phyloP scores from a whole-genome alignment of 768 basidiomycete genomes.

The Psilocybe cubensis region DNA sequence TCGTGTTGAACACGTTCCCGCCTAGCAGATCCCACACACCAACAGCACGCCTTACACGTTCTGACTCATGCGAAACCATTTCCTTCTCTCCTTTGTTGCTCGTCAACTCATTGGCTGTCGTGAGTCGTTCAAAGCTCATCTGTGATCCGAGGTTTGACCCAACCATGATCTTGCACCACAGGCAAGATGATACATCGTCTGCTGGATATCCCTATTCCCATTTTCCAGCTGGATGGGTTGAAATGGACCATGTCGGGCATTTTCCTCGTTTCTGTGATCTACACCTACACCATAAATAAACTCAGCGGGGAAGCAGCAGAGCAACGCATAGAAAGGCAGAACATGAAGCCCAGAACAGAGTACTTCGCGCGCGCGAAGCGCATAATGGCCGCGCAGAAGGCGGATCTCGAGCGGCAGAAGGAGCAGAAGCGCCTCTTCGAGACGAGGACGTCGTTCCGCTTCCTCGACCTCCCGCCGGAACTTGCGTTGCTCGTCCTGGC shows the following conservation, averaged over 20 bases:
- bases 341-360: slow-evolving; percentile 11
- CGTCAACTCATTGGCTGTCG: background rate
- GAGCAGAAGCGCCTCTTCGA: slow-evolving; percentile 19
- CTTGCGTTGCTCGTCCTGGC: slow-evolving; percentile 32
- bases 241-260: slow-evolving; percentile 29
- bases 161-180: background rate
- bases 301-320: slow-evolving; percentile 14
- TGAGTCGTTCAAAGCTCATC: background rate
- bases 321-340: background rate
- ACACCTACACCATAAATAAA: slow-evolving; percentile 26
- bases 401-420: slow-evolving; percentile 24
- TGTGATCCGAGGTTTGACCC: background rate
- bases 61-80: background rate
- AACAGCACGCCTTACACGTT: background rate
- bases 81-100: background rate
- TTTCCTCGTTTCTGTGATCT: slow-evolving; percentile 23
- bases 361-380: slow-evolving; percentile 24
- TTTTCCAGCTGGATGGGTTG: slow-evolving; percentile 14
- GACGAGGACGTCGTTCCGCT: slow-evolving; percentile 25
- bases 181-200: slow-evolving; percentile 19
- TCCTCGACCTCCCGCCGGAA: slow-evolving; percentile 36
- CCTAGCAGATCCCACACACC: background rate
- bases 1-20: background rate
- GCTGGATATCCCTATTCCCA: slow-evolving; percentile 10
- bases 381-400: slow-evolving; percentile 21